Base-by-base conservation (phyloP, 1,139 yeast genomes). In the Protomyces gravidus region DNA sequence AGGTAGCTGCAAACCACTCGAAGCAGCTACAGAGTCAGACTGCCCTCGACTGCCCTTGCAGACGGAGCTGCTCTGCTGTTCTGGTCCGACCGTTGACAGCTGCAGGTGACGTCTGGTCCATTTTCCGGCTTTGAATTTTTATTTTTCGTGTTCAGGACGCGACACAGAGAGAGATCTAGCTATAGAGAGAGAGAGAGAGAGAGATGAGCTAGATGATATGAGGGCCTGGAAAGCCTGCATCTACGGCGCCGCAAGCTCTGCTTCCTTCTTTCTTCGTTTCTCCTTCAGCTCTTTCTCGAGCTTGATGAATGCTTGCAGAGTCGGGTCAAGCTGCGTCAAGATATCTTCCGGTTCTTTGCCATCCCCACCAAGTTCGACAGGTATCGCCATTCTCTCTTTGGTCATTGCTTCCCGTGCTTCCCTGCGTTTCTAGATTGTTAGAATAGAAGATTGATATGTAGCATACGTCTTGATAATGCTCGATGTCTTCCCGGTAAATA, bases 281-380 rank as follows among this genome's bases (percentile, higher is more conserved):
- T 30, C 42, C 28, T 53, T 45, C 39, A 53, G 47, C 3, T 46
- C 49, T 32, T 53, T 53, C 30, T 53, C 58, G 15, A 53, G 28
- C 47, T 53, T 53, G 58, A 53, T 53, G 21, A 53, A 53, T 25
- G 58, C 58, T 26, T 53, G 58, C 27, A 53, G 15, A 3, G 58
- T 23, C 25, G 58, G 58, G 36, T 53, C 51, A 6, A 53, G 28
- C 48, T 53, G 58, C 7, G 46, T 46, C 13, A 53, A 32, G 33
- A 53, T 53, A 39, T 53, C 58, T 9, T 36, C 42, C 3, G 50
- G 58, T 19, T 53, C 46, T 28, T 53, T 50, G 7, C 47, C 51
- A 11, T 42, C 30, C 17, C 58, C 58, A n/a, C 58, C 58, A 15
- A 53, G 46, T 30, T 53, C 58, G 21, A 45, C 39, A 3, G 58